Percentiles rank a stretch among this genome's conserved stretches.
Conservation (phyloP, 768 basidiomycete genomes). For the Tulasnella sp. region DNA sequence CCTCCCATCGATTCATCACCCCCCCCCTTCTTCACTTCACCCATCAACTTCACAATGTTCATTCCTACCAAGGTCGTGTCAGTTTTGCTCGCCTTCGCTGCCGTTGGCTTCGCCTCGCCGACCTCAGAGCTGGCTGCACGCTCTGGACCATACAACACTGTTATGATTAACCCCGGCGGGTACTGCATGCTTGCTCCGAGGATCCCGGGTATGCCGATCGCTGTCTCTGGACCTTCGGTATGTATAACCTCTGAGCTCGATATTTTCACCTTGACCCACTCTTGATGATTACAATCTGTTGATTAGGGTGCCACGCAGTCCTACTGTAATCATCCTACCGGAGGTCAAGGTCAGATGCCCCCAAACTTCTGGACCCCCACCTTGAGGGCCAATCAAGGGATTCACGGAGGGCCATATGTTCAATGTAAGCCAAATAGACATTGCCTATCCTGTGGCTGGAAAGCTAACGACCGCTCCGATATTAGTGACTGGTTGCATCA, state of each 20-base stretch:
- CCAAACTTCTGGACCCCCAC: constrained; percentile 11
- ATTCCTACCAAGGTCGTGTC: too few species aligned
- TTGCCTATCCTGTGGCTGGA: too few species aligned
- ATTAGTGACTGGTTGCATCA: constrained; percentile 16
- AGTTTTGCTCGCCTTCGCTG: too few species aligned
- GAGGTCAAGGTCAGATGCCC: constrained; percentile 8
- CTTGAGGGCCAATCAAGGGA: neutral
- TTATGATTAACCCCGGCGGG: constrained; percentile 1
- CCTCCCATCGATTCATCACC: too few species aligned
- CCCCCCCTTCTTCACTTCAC: too few species aligned
- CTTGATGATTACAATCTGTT: too few species aligned
- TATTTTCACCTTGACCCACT: too few species aligned
- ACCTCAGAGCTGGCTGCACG: neutral
- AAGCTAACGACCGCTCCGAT: too few species aligned
- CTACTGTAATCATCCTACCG: constrained; percentile 7
- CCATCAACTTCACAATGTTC: too few species aligned
- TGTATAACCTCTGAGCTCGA: neutral
- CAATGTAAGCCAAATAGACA: constrained; percentile 11
- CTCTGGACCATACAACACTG: constrained; percentile 8
- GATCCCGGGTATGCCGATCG: constrained; percentile 10
- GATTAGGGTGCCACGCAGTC: constrained; percentile 7
- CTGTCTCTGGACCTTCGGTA: constrained; percentile 12
- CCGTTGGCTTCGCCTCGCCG: too few species aligned
- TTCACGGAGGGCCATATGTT: constrained; percentile 1
- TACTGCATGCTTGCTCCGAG: constrained; percentile 16